These are phyloP conservation scores for Dactylellina sp. DNA, from an alignment of 2,329 filamentous ascomycete species.

Conservation along the genomic window DNA sequence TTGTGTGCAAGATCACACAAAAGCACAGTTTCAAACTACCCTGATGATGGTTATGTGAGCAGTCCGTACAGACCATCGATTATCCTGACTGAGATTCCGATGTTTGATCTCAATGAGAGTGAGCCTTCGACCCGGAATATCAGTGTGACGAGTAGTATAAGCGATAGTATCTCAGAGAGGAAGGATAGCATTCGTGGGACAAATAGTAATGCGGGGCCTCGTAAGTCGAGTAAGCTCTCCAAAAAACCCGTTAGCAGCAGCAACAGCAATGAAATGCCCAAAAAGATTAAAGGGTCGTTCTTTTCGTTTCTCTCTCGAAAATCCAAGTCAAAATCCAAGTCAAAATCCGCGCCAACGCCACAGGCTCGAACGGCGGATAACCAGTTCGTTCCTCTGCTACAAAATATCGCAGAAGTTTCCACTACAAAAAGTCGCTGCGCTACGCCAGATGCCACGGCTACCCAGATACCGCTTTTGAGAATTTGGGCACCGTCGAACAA, in stretches of 20 bases:
- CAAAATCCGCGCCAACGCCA: conserved; percentile 3
- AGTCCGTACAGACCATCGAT: conserved; percentile 45
- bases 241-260: conserved; percentile 33
- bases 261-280: conserved; percentile 8
- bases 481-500: conserved; percentile 12
- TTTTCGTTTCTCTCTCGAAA: conserved; percentile 34
- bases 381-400: conserved; percentile 22
- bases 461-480: conserved; percentile 4
- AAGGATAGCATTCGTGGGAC: conserved; percentile 5
- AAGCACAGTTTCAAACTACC: conserved; percentile 13
- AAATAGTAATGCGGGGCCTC: conserved; percentile 3
- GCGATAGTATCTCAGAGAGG: conserved; percentile 23
- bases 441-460: conserved; percentile 25
- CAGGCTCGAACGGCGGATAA: conserved; percentile 15
- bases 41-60: conserved; percentile 20
- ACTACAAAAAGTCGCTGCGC: conserved; percentile 25
- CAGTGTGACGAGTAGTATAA: conserved; percentile 16
- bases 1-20: conserved; percentile 9
- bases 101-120: conserved; percentile 46
- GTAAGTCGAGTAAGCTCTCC: conserved; percentile 42
- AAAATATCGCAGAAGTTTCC: conserved; percentile 47
- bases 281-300: conserved; percentile 35
- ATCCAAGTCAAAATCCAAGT: conserved; percentile 2
- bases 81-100: conserved; percentile 28
- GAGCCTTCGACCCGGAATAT: conserved; percentile 36